Evolutionary conservation across 2,329 filamentous ascomycete species (phyloP).

Genomic region (Neonectria coccinea): DNA sequence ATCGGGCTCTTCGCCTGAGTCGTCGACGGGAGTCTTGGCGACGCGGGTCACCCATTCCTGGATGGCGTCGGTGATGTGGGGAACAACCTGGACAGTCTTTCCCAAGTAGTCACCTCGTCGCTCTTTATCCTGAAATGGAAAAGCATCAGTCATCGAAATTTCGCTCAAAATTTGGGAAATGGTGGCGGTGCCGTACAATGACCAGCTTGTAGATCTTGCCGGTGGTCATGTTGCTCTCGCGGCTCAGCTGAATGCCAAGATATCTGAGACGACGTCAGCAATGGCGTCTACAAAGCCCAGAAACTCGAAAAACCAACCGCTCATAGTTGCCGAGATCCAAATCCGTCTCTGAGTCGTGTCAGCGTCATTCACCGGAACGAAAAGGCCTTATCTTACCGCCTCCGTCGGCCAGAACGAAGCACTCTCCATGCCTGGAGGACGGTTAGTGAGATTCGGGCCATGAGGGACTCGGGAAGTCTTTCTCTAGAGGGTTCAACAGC

Average conservation of each 20-base stretch:
- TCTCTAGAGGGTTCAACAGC: slow-evolving; percentile 49
- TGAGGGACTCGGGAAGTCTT: slow-evolving; percentile 24
- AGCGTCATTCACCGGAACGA: slow-evolving; percentile 5
- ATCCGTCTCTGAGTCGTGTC: slow-evolving; percentile 52
- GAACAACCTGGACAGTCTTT: slow-evolving; percentile 69
- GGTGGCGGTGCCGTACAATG: slow-evolving; percentile 66
- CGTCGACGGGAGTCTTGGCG: slow-evolving; percentile 86
- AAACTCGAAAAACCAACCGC: slow-evolving; percentile 44
- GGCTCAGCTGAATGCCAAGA: slow-evolving; percentile 82
- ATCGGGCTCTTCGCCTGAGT: slow-evolving; percentile 84
- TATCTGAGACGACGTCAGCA: slow-evolving; percentile 59
- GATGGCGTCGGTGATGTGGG: slow-evolving; percentile 91
- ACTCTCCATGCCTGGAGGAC: slow-evolving; percentile 80
- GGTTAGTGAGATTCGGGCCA: slow-evolving; percentile 16
- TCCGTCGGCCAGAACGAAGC: slow-evolving; percentile 85
- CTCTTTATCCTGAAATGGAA: slow-evolving; percentile 64
- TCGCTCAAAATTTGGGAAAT: background rate
- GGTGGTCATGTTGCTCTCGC: slow-evolving; percentile 96
- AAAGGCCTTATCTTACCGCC: slow-evolving; percentile 29
- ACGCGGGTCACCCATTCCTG: slow-evolving; percentile 94
- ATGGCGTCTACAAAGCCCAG: slow-evolving; percentile 1
- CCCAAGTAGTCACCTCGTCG: slow-evolving; percentile 82
- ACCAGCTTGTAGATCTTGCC: slow-evolving; percentile 96
- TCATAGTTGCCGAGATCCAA: slow-evolving; percentile 70
- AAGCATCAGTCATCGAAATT: slow-evolving; percentile 5